These are phyloP conservation scores for Eimeria falciformis DNA, from an alignment of 169 alveolate species.

Conservation along the genomic window DNA sequence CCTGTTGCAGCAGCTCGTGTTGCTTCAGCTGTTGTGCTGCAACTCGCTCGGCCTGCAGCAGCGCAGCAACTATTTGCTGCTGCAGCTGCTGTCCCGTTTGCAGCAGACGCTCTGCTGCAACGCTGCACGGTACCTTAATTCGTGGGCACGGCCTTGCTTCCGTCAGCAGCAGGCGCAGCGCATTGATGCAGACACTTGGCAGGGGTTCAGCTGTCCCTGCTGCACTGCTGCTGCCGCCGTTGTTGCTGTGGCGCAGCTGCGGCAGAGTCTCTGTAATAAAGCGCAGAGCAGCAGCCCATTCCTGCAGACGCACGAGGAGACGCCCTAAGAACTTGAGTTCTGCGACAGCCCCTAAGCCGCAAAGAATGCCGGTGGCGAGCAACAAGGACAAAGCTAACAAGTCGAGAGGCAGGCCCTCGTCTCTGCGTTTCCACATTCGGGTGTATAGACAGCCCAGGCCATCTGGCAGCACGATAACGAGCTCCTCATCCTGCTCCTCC, in stretches of 20 bases:
- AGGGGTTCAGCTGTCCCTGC: slow-evolving; percentile 19
- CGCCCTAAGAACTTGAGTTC: slow-evolving; percentile 19
- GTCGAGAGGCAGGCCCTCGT: slow-evolving; percentile 50
- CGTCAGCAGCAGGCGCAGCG: slow-evolving; percentile 65
- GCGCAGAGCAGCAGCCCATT: slow-evolving; percentile 67
- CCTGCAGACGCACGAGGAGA: slow-evolving; percentile 50
- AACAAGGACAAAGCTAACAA: slow-evolving; percentile 31
- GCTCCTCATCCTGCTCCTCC: slow-evolving; percentile 43
- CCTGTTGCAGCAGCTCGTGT: slow-evolving; percentile 34
- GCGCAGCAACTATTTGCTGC: slow-evolving; percentile 44
- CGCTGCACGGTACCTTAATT: slow-evolving; percentile 43
- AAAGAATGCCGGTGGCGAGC: slow-evolving; percentile 42
- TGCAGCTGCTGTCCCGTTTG: slow-evolving; percentile 57
- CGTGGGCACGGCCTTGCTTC: slow-evolving; percentile 60
- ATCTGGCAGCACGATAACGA: slow-evolving; percentile 17
- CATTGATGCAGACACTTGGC: slow-evolving; percentile 66
- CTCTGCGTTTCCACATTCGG: slow-evolving; percentile 41
- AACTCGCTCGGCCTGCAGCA: slow-evolving; percentile 51
- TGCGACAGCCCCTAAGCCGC: slow-evolving; percentile 39
- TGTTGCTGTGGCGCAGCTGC: slow-evolving; percentile 28
- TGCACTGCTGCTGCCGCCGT: slow-evolving; percentile 18
- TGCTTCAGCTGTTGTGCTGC: slow-evolving; percentile 45
- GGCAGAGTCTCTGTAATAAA: slow-evolving; percentile 50
- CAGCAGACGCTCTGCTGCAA: slow-evolving; percentile 60
- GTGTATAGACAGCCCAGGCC: slow-evolving; percentile 59